phyloP scores from a whole-genome alignment of 345 rosid genomes.

The Turritis glabra region DNA sequence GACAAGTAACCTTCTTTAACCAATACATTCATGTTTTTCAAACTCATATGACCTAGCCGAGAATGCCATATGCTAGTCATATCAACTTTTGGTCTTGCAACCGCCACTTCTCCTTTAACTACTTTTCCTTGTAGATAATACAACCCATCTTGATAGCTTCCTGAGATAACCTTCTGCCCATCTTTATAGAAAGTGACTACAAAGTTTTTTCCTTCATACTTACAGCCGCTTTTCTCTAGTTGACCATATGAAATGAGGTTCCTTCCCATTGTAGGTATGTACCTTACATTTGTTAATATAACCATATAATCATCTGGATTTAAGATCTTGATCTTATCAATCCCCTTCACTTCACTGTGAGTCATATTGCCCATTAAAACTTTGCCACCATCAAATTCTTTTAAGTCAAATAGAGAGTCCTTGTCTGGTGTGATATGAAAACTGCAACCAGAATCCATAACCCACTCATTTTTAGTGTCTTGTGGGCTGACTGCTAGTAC shows the following conservation, averaged over 20 bases:
- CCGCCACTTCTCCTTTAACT: not conserved
- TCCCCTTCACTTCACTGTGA: not conserved
- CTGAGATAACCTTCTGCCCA: not conserved
- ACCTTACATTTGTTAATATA: not conserved
- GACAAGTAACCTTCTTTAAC: not conserved
- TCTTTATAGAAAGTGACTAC: not conserved
- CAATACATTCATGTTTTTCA: no score
- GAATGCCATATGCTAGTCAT: not conserved
- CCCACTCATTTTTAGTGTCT: no score
- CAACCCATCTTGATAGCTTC: not conserved
- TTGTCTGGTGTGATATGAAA: not conserved
- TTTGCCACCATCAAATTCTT: not conserved
- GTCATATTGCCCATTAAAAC: not conserved
- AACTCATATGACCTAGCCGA: not conserved
- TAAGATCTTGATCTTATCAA: not conserved
- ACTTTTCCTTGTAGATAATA: not conserved
- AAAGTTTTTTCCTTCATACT: not conserved
- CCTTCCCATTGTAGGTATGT: not conserved
- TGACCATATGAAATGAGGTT: not conserved
- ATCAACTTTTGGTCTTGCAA: not conserved
- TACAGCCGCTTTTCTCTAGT: not conserved
- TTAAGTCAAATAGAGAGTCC: not conserved
- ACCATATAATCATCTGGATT: not conserved
- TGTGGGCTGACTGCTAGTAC: no score
- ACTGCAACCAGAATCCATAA: no score